These are phyloP conservation scores for Epipyxis sp. DNA, from an alignment of 108 stramenopile genomes.

Conservation along the genomic window DNA sequence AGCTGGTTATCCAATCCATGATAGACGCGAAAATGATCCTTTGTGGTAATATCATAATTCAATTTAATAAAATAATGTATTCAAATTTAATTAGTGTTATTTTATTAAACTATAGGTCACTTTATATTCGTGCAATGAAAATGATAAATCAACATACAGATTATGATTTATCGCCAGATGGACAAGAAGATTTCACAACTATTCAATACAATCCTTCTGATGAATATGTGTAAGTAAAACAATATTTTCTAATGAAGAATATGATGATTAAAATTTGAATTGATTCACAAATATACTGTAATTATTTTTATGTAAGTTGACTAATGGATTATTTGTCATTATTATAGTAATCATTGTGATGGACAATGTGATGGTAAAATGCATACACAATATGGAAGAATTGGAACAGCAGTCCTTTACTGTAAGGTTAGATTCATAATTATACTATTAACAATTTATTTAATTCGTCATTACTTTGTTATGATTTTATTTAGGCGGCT, in stretches of 20 bases:
- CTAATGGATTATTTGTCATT: background rate
- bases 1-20: slow-evolving; percentile 18
- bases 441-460: too few relatives aligned
- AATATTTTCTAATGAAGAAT: too few relatives aligned
- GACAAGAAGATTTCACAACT: slow-evolving; percentile 49
- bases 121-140: slow-evolving; percentile 31
- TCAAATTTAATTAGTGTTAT: too few relatives aligned
- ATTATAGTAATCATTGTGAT: slow-evolving; percentile 20
- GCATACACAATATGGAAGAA: background rate
- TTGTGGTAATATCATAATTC: too few relatives aligned
- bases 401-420: slow-evolving; percentile 27
- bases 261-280: too few relatives aligned
- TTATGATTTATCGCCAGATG: slow-evolving; percentile 35
- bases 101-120: background rate
- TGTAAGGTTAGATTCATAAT: too few relatives aligned
- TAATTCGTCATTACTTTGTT: slow-evolving; percentile 16
- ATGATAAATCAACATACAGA: slow-evolving; percentile 38
- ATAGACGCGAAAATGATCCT: background rate
- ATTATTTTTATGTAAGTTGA: background rate
- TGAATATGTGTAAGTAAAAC: slow-evolving; percentile 60
- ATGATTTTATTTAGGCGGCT: background rate
- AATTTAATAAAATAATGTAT: slow-evolving; percentile 74
- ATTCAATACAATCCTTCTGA: slow-evolving; percentile 59
- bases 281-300: background rate
- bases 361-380: slow-evolving; percentile 18